phyloP scores from a whole-genome alignment of 345 rosid genomes.

The Ailanthus altissimus region DNA sequence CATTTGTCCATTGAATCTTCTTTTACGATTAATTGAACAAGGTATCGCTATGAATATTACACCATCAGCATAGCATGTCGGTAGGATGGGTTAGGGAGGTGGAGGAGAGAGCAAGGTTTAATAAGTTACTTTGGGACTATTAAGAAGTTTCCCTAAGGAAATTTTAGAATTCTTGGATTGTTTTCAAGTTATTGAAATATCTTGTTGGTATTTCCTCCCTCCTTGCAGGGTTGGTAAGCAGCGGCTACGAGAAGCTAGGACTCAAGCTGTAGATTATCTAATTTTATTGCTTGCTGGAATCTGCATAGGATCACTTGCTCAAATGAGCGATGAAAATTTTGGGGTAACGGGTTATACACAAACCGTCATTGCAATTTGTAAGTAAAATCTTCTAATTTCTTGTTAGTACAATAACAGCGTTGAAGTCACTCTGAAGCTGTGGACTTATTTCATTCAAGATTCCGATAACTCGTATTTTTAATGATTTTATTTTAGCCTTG shows the following conservation, averaged over 20 bases:
- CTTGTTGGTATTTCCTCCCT: neutral
- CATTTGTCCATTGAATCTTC: neutral
- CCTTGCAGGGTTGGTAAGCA: slow-evolving; percentile 82
- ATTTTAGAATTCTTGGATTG: neutral
- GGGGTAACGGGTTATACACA: slow-evolving; percentile 89
- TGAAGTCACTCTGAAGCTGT: neutral
- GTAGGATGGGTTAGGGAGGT: neutral
- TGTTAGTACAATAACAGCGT: neutral
- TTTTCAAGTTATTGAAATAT: neutral
- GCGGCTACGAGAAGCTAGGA: slow-evolving; percentile 84
- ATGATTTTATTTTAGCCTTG: neutral
- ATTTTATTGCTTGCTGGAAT: slow-evolving; percentile 91
- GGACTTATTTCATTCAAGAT: neutral
- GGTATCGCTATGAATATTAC: neutral
- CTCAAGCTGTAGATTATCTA: slow-evolving; percentile 87
- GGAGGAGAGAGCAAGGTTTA: neutral
- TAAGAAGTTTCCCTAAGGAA: neutral
- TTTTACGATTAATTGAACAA: neutral
- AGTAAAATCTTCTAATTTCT: slow-evolving; percentile 37
- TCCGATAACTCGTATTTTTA: neutral
- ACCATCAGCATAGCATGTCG: neutral
- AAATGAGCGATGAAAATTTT: slow-evolving; percentile 97
- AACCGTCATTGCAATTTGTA: slow-evolving; percentile 95
- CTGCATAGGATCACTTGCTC: slow-evolving; percentile 96
- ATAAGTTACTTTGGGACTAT: neutral